phyloP scores from a whole-genome alignment of 306 rosid genomes.

The Medicago ruthenica region DNA sequence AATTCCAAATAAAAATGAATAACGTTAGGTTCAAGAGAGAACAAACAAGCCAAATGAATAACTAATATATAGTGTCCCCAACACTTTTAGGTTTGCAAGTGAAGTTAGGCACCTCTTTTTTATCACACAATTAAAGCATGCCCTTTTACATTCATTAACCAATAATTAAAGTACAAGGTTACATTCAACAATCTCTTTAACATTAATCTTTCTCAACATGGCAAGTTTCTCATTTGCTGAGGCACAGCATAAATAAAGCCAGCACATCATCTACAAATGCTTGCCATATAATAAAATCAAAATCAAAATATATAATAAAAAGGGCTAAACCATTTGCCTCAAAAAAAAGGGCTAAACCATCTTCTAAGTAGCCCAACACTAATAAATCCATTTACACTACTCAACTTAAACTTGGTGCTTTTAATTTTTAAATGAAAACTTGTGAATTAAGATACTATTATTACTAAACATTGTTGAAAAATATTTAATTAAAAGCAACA shows the following conservation, averaged over 20 bases:
- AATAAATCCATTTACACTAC: constrained; percentile 32
- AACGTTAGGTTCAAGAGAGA: background rate
- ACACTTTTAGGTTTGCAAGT: constrained; percentile 32
- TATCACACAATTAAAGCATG: constrained; percentile 19
- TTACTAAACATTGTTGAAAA: constrained; percentile 31
- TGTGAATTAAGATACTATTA: constrained; percentile 5
- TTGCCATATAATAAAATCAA: constrained; percentile 19
- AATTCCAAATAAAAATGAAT: background rate
- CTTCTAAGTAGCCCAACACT: constrained; percentile 41
- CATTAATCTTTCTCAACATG: constrained; percentile 38
- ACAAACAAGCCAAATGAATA: background rate
- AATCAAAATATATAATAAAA: constrained; percentile 32
- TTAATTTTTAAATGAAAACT: background rate
- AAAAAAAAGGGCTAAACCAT: constrained; percentile 40
- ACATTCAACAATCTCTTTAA: constrained; percentile 36
- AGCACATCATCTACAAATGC: constrained; percentile 43
- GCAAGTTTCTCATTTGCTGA: constrained; percentile 37
- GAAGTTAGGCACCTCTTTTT: constrained; percentile 21
- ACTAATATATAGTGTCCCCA: constrained; percentile 10
- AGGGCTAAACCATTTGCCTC: no score
- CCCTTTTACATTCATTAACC: constrained; percentile 36
- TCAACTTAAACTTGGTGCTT: constrained; percentile 17
- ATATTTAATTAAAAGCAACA: background rate
- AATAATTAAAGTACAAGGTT: constrained; percentile 36
- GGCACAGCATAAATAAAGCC: constrained; percentile 46